These are phyloP conservation scores for Pichia phayaonensis DNA, from an alignment of 805 yeast species.

Conservation along the genomic window DNA sequence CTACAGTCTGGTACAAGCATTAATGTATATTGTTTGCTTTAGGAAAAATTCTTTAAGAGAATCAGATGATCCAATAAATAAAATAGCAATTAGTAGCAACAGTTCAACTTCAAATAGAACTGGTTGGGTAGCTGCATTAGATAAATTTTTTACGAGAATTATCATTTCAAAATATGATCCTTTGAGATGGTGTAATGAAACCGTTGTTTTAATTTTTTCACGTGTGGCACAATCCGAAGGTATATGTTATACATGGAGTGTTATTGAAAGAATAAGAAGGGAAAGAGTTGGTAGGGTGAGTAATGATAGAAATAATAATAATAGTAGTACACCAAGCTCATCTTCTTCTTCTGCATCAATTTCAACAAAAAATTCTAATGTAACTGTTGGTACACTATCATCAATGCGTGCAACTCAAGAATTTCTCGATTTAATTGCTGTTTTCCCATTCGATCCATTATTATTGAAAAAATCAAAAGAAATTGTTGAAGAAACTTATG, in stretches of 20 bases:
- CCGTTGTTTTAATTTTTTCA: conserved; percentile 90
- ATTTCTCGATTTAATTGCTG: conserved; percentile 84
- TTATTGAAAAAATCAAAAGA: conserved; percentile 55
- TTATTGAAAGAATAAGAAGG: conserved; percentile 82
- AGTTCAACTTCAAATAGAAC: conserved; percentile 9
- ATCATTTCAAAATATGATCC: conserved; percentile 89
- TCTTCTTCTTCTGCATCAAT: conserved; percentile 1
- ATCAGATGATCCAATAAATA: conserved; percentile 8
- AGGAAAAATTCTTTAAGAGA: conserved; percentile 51
- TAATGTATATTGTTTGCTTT: conserved; percentile 87
- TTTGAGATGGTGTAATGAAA: conserved; percentile 84
- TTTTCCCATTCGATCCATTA: conserved; percentile 93
- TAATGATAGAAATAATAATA: neutral
- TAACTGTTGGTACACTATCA: conserved; percentile 10
- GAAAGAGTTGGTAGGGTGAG: conserved; percentile 37
- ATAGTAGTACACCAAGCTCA: neutral
- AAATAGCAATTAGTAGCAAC: conserved; percentile 1
- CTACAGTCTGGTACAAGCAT: conserved; percentile 85
- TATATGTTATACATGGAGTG: conserved; percentile 87
- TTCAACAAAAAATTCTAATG: neutral
- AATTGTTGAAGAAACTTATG: conserved; percentile 47
- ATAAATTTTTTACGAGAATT: conserved; percentile 79
- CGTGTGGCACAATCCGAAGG: conserved; percentile 83
- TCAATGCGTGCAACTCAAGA: conserved; percentile 44
- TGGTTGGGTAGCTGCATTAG: conserved; percentile 74